Percentiles rank a stretch among this genome's conserved stretches.
Conservation (phyloP, 23 red algal genomes). For the Agarophyton chilense region DNA sequence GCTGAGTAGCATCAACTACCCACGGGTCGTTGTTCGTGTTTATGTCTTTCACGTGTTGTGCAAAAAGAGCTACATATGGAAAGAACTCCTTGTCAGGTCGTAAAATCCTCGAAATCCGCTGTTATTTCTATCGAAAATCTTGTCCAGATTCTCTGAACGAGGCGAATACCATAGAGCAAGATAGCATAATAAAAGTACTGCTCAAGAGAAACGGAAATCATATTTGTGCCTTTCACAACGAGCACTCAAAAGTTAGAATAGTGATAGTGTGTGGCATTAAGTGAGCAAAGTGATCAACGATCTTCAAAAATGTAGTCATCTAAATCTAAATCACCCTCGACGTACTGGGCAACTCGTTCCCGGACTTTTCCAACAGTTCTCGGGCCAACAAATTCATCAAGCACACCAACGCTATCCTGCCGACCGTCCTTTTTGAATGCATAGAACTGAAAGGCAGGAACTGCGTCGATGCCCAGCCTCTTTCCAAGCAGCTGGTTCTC, state of each 20-base stretch:
- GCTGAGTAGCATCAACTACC: too few species aligned
- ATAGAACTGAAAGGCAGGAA: conserved; percentile 53
- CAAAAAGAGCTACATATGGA: too few species aligned
- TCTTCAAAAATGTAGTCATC: conserved; percentile 49
- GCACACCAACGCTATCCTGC: conserved; percentile 22
- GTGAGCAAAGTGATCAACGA: background rate
- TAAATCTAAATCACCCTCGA: conserved; percentile 20
- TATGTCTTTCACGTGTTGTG: too few species aligned
- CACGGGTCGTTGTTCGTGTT: too few species aligned
- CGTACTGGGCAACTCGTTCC: conserved; percentile 28
- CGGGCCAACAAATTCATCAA: conserved; percentile 48
- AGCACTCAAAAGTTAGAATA: background rate
- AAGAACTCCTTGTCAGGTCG: too few species aligned
- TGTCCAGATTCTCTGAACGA: too few species aligned
- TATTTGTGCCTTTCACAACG: too few species aligned
- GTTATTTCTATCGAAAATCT: too few species aligned
- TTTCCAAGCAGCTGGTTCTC: conserved; percentile 29
- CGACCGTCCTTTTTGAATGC: conserved; percentile 15
- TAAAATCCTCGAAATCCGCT: too few species aligned
- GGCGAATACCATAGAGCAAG: too few species aligned
- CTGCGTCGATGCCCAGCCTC: conserved; percentile 25
- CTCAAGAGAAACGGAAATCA: too few species aligned
- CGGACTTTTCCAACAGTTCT: conserved; percentile 31
- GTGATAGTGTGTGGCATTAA: background rate
- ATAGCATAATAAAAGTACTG: too few species aligned